Conservation (phyloP, 495 filamentous ascomycete genomes). For the Pyrenopolyporus hunteri region DNA sequence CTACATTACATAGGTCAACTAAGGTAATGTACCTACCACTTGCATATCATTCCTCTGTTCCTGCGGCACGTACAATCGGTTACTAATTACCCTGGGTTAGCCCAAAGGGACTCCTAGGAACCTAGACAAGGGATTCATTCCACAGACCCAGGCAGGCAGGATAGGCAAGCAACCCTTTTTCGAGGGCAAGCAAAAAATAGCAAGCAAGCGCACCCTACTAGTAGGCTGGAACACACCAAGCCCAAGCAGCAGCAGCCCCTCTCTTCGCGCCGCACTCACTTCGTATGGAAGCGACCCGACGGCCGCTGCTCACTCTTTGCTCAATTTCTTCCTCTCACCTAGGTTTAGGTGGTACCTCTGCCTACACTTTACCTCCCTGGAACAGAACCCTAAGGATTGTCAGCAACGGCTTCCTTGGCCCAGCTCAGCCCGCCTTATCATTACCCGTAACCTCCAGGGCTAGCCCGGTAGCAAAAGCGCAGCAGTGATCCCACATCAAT, state of each 20-base stretch:
- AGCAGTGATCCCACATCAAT: slow-evolving; percentile 23
- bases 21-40: too few relatives aligned
- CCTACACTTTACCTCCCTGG: too few relatives aligned
- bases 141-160: background rate
- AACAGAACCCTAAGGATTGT: slow-evolving; percentile 26
- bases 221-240: too few relatives aligned
- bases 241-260: background rate
- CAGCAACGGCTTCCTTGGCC: slow-evolving; percentile 24
- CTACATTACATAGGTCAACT: too few relatives aligned
- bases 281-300: slow-evolving; percentile 3
- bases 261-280: slow-evolving; percentile 1
- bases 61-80: background rate
- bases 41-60: too few relatives aligned
- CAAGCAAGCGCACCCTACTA: background rate
- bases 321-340: slow-evolving; percentile 8
- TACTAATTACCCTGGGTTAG: slow-evolving; percentile 2
- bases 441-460: too few relatives aligned
- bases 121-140: slow-evolving; percentile 19
- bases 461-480: slow-evolving; percentile 4
- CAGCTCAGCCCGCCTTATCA: slow-evolving; percentile 33
- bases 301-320: background rate
- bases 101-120: background rate
- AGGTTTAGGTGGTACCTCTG: too few relatives aligned
- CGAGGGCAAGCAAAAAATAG: background rate
- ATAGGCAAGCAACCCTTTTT: too few relatives aligned